phyloP scores from a whole-genome alignment of 306 rosid species.

The Pachyrhizus erosus region DNA sequence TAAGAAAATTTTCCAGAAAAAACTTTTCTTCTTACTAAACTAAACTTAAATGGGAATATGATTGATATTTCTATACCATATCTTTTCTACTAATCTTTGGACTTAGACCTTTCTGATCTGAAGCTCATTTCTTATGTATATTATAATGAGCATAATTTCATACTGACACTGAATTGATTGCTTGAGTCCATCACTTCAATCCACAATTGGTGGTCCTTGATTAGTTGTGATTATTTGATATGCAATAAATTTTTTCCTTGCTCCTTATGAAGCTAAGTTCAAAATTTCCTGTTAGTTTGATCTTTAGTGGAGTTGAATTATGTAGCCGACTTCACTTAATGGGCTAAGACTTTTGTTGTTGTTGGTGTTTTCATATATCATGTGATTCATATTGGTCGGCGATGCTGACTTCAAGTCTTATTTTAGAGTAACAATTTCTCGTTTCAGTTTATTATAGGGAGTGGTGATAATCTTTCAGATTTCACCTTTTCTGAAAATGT shows the following conservation, averaged over 20 bases:
- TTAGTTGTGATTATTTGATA: not conserved
- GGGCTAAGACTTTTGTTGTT: not conserved
- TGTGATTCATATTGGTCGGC: slow-evolving; percentile 17
- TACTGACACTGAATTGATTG: not conserved
- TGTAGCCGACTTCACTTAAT: not conserved
- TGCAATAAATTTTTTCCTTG: slow-evolving; percentile 31
- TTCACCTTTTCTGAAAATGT: slow-evolving; percentile 87
- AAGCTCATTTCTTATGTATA: not conserved
- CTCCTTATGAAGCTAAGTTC: slow-evolving; percentile 34
- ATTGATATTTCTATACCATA: too few relatives aligned
- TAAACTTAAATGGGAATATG: too few relatives aligned
- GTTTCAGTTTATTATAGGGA: slow-evolving; percentile 92
- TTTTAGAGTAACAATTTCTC: slow-evolving; percentile 67
- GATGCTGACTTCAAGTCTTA: slow-evolving; percentile 15
- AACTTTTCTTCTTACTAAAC: too few relatives aligned
- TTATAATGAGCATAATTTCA: slow-evolving; percentile 18
- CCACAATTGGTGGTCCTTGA: slow-evolving; percentile 14
- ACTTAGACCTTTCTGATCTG: too few relatives aligned
- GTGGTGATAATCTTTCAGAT: slow-evolving; percentile 74
- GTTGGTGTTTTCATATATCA: slow-evolving; percentile 11
- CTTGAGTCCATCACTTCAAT: slow-evolving; percentile 26
- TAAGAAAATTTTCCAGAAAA: too few relatives aligned
- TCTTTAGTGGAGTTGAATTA: not conserved
- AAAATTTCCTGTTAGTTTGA: slow-evolving; percentile 22
- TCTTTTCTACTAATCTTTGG: too few relatives aligned